Base-by-base conservation (phyloP, 306 rosid genomes). In the Quercus suber region DNA sequence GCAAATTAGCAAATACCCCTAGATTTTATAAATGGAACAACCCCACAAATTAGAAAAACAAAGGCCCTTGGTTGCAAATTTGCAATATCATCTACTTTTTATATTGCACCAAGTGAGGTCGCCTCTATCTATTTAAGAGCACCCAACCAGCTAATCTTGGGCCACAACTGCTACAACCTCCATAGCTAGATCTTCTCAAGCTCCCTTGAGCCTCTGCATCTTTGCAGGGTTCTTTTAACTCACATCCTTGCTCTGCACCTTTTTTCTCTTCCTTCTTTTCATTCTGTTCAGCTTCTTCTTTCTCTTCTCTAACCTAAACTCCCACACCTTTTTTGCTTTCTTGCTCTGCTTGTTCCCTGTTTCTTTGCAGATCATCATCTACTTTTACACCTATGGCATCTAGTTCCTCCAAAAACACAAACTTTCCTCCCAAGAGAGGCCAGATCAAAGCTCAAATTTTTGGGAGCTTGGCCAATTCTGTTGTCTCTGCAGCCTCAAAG, bases 401-500 rank as follows among this genome's bases (percentile, higher is more conserved):
- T 6, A 20, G 13, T 4, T 17, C 52, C 64, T 35, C 78, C 15
- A 33, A 77, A 17, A 30, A 4, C 23, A 1, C 78, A 37, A 82
- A 14, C 35, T 20, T 45, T 33, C 91, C 84, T 0, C 82, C 82
- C 0, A 80, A 14, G 41, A 63, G 90, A 69, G 91, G 89, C 14
- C 60, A 65, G 45, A 75, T 88, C 70, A 85, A 75, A 83, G 82
- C 84, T 61, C 55, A 75, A 1, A 88, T 88, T 58, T 82, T 85
- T 55, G 58, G 63, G 53, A 64, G 73, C 84, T 11, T 85, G 19
- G 45, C 76, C 73, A 79, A 80, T 35, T 65, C 73, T 52, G 71
- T 84, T 9, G 49, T 28, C 33, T 74, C 83, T 9, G 2, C 71
- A 3, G 30, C 78, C 74, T 68, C 87, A 25, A 80, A 60, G 15